Evolutionary conservation across 1,284 basidiomycete genomes (phyloP), one percentile per base, ranked within the genome.

Genomic region (Golubevia pallescens): DNA sequence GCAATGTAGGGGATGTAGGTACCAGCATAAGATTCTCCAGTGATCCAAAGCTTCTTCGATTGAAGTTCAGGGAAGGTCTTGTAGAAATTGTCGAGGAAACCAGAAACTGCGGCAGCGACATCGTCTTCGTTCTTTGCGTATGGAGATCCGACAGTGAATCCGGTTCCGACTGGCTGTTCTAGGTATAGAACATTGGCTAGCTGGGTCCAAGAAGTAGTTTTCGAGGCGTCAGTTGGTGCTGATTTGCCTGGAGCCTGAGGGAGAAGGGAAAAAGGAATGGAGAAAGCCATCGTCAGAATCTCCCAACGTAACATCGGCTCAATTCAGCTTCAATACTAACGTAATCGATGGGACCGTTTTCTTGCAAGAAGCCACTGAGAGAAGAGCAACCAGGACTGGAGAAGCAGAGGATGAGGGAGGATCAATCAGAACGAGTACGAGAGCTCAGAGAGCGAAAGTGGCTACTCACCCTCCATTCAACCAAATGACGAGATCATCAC

Each of bases 11-110:
- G 42, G 16, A 57, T 57, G 57, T 63, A 63, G n/a, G 14, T n/a
- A 38, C 61, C 61, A 20, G 13, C 61, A 42, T 63, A 63, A 23
- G n/a, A 20, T 32, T 63, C 62, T 24, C 21, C 62, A 59, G 56
- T 42, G 34, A 63, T 32, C 32, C 16, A 63, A 13, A 63, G 20
- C 28, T 21, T 55, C 62, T 60, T 63, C 21, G 7, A 16, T 7
- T 61, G n/a, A 7, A 63, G 13, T 34, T 63, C 62, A 10, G 62
- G 62, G 56, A 63, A 63, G 23, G 38, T 56, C 21, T 20, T 13
- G 14, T 20, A 20, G 42, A 48, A 48, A 16, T 48, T 48, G 42
- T 48, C 42, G 8, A 48, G 42, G 42, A 48, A 48, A 48, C 42
- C 42, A 48, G 19, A 19, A 19, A 62, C 55, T 7, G 55, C 32